Evolutionary conservation across 768 basidiomycete species (phyloP).

Genomic region (Pleurotus tuber-regium): DNA sequence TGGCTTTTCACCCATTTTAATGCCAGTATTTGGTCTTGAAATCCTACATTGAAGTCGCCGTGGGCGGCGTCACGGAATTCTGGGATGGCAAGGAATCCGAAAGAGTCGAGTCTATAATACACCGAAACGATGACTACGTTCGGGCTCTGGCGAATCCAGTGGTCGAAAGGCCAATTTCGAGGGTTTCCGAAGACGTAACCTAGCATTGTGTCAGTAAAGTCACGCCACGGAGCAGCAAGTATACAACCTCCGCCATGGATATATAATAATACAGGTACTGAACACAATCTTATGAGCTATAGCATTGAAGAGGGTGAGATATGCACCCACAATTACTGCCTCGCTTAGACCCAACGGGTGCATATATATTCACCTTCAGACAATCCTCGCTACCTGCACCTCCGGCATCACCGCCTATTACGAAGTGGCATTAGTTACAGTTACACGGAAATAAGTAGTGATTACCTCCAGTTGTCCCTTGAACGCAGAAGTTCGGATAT

Average conservation of each 20-base stretch:
- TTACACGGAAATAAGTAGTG: not conserved
- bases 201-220: slow-evolving; percentile 14
- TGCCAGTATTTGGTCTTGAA: slow-evolving; percentile 59
- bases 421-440: not conserved
- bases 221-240: not conserved
- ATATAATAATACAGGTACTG: slow-evolving; percentile 47
- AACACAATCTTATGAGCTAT: not conserved
- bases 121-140: slow-evolving; percentile 64
- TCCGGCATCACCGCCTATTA: slow-evolving; percentile 50
- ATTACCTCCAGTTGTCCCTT: slow-evolving; percentile 49
- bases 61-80: slow-evolving; percentile 35
- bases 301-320: not conserved
- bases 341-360: slow-evolving; percentile 44
- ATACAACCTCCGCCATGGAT: slow-evolving; percentile 54
- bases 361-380: slow-evolving; percentile 64
- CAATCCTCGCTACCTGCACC: slow-evolving; percentile 69
- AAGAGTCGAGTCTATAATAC: slow-evolving; percentile 61
- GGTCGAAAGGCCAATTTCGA: slow-evolving; percentile 62
- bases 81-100: slow-evolving; percentile 60
- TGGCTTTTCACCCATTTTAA: slow-evolving; percentile 63
- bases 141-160: slow-evolving; percentile 62
- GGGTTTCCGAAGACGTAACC: slow-evolving; percentile 62
- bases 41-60: slow-evolving; percentile 53
- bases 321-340: slow-evolving; percentile 43
- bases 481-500: slow-evolving; percentile 59